Base-by-base conservation (phyloP, 2,329 filamentous ascomycete species). In the Clonostachys chloroleuca region DNA sequence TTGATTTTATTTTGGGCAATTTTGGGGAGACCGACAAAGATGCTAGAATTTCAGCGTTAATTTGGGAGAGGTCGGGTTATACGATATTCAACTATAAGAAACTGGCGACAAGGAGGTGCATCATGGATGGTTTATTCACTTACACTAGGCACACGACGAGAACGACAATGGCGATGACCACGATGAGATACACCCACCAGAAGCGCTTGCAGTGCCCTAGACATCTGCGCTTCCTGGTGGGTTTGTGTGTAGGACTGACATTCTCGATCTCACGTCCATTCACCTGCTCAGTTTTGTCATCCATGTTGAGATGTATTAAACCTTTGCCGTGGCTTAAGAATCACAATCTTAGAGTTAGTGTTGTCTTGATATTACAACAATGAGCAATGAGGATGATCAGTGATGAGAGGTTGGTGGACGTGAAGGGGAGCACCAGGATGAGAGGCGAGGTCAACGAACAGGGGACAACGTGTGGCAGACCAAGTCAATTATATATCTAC, bases 171-270 rank as follows among this genome's bases (percentile, higher is more conserved):
- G 72, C 53, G 48, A 75, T 58, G 45, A 81, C 60, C 14, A 70
- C 59, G 49, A 85, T 65, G 49, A 84, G 60, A 55, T 83, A 73
- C 52, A 73, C 56, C 81, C 82, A 86, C 83, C 82, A 86, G 55
- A 77, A 83, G 54, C 68, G 72, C 57, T 64, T 72, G 60, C 74
- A 75, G 59, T 81, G 77, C 42, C 70, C 65, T 47, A 65, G 64
- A 53, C 67, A 66, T 33, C 61, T 60, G 49, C 68, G 63, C 52
- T 63, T 68, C 59, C 69, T 71, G 45, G 57, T 45, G 16, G 53
- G 42, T 51, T 55, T 57, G 40, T 50, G 30, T 42, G 54, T 54
- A 3, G 35, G 70, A 54, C 24, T 30, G 37, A 18, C 37, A 40
- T 20, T 18, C 40, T 20, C 17, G 13, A 41, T 41, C 40, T 17